Evolutionary conservation across 768 basidiomycete species (phyloP), one percentile per base, ranked within the genome.

Genomic region (Leccinellum luteum): DNA sequence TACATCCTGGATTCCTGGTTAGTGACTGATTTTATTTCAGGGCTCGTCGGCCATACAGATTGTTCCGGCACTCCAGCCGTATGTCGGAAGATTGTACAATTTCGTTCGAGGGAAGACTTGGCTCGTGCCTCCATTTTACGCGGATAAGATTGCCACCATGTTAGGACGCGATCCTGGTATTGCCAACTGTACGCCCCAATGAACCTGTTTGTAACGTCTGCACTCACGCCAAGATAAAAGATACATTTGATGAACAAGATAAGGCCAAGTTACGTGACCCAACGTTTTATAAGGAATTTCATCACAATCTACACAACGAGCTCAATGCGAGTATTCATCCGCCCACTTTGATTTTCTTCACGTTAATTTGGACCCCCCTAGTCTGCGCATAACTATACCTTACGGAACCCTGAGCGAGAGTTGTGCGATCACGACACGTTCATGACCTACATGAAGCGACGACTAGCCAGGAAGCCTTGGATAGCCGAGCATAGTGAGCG

Each of bases 381-480:
- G 60, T 66, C 69, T 19, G 75, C 75, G 3, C 74, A 80, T 61
- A 65, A 69, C n/a, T 72, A 72, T 9, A 83, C 80, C 3, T 57
- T 83, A 3, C 65, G 70, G 32, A 78, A 75, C 12, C 75, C 68
- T 15, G 68, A 72, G 10, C 62, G 79, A 51, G 65, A 67, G 38
- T 76, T 73, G 3, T 32, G 58, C 2, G 50, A 58, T 13, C 73
- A 68, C 12, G 66, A 59, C 14, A 70, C 67, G 2, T 81, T 84
- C 63, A 71, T 66, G 28, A 71, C 73, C 41, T 69, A 74, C 38
- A 86, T 87, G 83, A 49, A 73, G 50, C 64, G 76, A 58, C 79
- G 79, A 56, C 69, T 87, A 12, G 76, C 74, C 12, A 80, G 80
- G 65, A 85, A 81, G 63, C 83, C 84, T 2, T 79, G 79, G 76